Evolutionary conservation across 2,329 filamentous ascomycete species (phyloP), one percentile per base, ranked within the genome.

Genomic region (Fusarium sp.): DNA sequence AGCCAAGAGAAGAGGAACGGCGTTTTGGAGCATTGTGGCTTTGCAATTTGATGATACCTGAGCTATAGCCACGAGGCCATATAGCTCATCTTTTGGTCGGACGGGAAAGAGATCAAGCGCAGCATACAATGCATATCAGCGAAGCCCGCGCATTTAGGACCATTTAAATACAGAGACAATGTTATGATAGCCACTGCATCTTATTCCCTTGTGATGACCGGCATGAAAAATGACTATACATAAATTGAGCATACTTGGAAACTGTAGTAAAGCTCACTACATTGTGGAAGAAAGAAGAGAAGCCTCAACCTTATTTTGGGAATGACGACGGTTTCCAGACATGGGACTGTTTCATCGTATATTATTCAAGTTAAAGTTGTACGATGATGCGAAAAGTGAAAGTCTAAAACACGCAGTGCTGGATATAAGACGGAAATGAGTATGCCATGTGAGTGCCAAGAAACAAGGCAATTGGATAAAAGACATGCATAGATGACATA

Each of bases 11-110:
- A 40, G 61, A 62, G 30, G 44, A 62, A 53, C 52, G 69, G 76
- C 75, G 76, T 78, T 78, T 75, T 57, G 70, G 67, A 69, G 65
- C 54, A 66, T 63, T 62, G 49, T 40, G 59, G 44, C 60, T 67
- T 69, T 77, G 66, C 56, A 60, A 66, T 62, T 76, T 69, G 52
- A 78, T 77, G 76, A 78, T 78, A 78, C 76, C 76, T 78, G 75
- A 78, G 75, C 71, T 74, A 66, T 61, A 67, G 42, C 47, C 53
- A 72, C 35, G 40, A 40, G 60, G 63, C 37, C 53, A 69, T 64
- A 64, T 69, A 67, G 74, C 67, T 77, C 74, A 76, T 63, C 37
- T 60, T 74, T 71, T 52, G 62, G 69, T 61, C 43, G 32, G 52
- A 66, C 19, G 35, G 54, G 53, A 59, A 53, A 47, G 58, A 42